Evolutionary conservation across 352 stramenopile species (phyloP).

Genomic region (Phytophthora pisi): DNA sequence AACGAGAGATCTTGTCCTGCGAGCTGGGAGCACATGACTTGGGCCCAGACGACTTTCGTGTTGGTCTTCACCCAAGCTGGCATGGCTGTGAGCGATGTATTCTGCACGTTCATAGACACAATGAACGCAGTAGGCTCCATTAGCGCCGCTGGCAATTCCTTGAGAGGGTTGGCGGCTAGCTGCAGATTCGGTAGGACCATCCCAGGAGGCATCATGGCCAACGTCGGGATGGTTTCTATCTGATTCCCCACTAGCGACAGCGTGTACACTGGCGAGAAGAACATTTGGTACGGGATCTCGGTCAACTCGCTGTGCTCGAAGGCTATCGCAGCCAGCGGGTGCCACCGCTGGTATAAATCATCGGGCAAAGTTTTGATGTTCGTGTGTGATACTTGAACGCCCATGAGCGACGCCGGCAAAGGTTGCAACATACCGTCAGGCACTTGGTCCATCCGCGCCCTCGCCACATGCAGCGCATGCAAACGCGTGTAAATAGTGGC

Average conservation of each 20-base stretch:
- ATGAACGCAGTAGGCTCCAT: slow-evolving; percentile 14
- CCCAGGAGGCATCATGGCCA: slow-evolving; percentile 28
- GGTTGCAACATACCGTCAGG: background rate
- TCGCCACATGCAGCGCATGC: too few relatives aligned
- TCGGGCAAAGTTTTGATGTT: slow-evolving; percentile 18
- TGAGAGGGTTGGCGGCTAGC: slow-evolving; percentile 19
- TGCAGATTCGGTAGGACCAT: slow-evolving; percentile 23
- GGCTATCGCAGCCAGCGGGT: slow-evolving; percentile 3
- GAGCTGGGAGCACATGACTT: slow-evolving; percentile 22
- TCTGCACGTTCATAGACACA: slow-evolving; percentile 26
- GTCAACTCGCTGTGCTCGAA: slow-evolving; percentile 27
- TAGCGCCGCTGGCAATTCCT: slow-evolving; percentile 17
- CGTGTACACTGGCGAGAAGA: slow-evolving; percentile 14
- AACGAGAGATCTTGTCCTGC: background rate
- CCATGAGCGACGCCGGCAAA: slow-evolving; percentile 13
- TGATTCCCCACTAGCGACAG: slow-evolving; percentile 17
- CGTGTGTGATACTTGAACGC: slow-evolving; percentile 22
- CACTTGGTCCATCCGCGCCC: too few relatives aligned
- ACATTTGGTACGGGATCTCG: slow-evolving; percentile 26
- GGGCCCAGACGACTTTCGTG: slow-evolving; percentile 19
- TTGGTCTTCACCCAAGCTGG: slow-evolving; percentile 19
- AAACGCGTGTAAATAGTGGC: too few relatives aligned
- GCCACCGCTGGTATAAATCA: slow-evolving; percentile 24
- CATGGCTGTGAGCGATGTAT: slow-evolving; percentile 15
- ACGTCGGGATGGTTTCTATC: slow-evolving; percentile 15